Percentiles rank a stretch among this genome's conserved stretches.
These are phyloP conservation scores for Sistotremastrum suecicum DNA, from an alignment of 768 basidiomycete species.

Conservation along the genomic window DNA sequence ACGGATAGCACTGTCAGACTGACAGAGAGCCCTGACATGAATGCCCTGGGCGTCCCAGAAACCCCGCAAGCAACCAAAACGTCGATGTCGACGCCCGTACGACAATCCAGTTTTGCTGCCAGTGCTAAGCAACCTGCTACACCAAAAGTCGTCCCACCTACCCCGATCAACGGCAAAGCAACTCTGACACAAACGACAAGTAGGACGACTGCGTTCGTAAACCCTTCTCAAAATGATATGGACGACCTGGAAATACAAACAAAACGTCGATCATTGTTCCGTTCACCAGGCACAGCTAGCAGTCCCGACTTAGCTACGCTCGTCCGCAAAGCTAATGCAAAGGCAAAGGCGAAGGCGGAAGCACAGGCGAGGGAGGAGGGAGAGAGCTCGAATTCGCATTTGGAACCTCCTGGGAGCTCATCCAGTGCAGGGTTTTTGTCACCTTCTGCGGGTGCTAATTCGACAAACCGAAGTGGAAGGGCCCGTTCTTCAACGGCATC, in stretches of 20 bases:
- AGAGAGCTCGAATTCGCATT: neutral
- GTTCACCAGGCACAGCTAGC: conserved; percentile 78
- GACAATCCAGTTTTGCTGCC: conserved; percentile 18
- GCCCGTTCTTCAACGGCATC: too few relatives aligned
- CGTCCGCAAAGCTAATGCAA: conserved; percentile 68
- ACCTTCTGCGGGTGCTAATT: too few relatives aligned
- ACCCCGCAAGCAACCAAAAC: conserved; percentile 27
- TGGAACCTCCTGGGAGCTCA: too few relatives aligned
- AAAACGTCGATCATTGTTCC: conserved; percentile 74
- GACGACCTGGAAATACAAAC: conserved; percentile 56
- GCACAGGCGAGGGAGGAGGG: conserved; percentile 20
- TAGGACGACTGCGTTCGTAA: conserved; percentile 3
- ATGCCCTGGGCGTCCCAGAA: conserved; percentile 43
- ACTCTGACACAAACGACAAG: conserved; percentile 18
- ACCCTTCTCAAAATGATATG: conserved; percentile 26
- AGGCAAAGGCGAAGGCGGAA: conserved; percentile 30
- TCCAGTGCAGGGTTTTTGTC: too few relatives aligned
- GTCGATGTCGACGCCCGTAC: conserved; percentile 25
- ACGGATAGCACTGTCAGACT: conserved; percentile 54
- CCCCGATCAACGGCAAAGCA: conserved; percentile 22
- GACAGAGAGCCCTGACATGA: conserved; percentile 59
- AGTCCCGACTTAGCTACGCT: conserved; percentile 87
- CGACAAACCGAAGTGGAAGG: too few relatives aligned
- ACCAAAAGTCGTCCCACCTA: conserved; percentile 52
- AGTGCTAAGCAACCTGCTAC: conserved; percentile 36